Percentiles rank a stretch among this genome's conserved stretches.
These are phyloP conservation scores for Trypanosoma avium DNA, from an alignment of 208 protist genomes.

Conservation along the genomic window DNA sequence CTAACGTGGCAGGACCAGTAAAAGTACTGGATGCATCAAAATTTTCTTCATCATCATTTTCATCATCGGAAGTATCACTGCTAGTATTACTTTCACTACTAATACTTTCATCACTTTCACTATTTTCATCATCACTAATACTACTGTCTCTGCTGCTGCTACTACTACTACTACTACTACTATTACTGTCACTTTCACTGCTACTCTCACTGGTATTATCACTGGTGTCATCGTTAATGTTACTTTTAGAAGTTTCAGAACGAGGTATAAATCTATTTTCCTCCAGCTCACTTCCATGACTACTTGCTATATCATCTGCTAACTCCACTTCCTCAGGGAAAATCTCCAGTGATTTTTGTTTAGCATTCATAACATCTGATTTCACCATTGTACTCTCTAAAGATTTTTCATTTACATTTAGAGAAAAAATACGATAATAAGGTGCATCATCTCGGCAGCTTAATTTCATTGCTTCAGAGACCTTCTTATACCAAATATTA, in stretches of 20 bases:
- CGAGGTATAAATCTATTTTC: neutral
- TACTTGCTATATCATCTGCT: neutral
- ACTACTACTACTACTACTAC: neutral
- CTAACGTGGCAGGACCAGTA: neutral
- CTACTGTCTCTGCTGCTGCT: neutral
- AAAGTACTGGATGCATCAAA: neutral
- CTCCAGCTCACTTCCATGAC: neutral
- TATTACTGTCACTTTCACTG: too few species aligned
- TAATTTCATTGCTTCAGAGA: slow-evolving; percentile 1
- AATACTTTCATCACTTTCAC: neutral
- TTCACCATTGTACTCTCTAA: neutral
- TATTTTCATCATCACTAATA: neutral
- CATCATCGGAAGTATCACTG: neutral
- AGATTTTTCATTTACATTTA: neutral
- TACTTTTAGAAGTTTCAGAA: too few species aligned
- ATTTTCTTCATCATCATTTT: too few species aligned
- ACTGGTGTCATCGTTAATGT: neutral
- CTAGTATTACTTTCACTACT: neutral
- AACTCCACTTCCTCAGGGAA: neutral
- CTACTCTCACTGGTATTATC: slow-evolving; percentile 1
- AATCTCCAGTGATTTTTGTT: neutral
- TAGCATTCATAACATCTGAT: neutral
- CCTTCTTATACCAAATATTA: slow-evolving; percentile 19
- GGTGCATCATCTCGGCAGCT: slow-evolving; percentile 2
- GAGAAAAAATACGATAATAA: slow-evolving; percentile 12